Percentiles rank a stretch among this genome's conserved stretches.
These are phyloP conservation scores for Psilocybe cyanescens DNA, from an alignment of 768 basidiomycete species.

Conservation along the genomic window DNA sequence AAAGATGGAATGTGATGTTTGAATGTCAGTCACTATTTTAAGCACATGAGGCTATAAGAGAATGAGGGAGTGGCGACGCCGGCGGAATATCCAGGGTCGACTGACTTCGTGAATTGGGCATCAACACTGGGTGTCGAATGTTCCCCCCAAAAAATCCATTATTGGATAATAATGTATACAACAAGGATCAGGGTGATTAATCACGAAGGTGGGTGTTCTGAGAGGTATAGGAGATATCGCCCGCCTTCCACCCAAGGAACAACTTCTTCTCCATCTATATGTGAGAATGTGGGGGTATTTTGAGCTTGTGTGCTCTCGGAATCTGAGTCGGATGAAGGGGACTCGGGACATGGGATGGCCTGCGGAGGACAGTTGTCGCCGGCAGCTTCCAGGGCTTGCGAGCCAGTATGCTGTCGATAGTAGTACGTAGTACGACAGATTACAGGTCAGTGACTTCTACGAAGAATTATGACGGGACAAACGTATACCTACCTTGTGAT, in stretches of 20 bases:
- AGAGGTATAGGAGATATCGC: constrained; percentile 14
- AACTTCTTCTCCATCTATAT: constrained; percentile 7
- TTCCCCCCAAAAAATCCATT: too few species aligned
- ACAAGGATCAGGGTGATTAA: too few species aligned
- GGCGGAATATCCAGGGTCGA: too few species aligned
- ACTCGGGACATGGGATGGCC: constrained; percentile 12
- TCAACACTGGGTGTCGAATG: too few species aligned
- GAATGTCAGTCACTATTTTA: too few species aligned
- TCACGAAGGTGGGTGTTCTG: constrained; percentile 12
- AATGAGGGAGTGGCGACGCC: too few species aligned
- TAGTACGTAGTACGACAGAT: not conserved
- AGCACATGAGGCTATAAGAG: too few species aligned
- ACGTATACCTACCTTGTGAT: constrained; percentile 15
- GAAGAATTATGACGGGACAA: not conserved
- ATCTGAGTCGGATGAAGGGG: not conserved
- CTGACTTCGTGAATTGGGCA: too few species aligned
- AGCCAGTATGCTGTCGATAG: constrained; percentile 6
- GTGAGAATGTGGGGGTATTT: constrained; percentile 9
- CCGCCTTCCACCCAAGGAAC: constrained; percentile 17
- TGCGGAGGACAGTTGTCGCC: constrained; percentile 8
- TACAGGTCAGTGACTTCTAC: too few species aligned
- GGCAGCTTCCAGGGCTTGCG: not conserved
- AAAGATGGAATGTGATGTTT: too few species aligned
- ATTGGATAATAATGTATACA: too few species aligned
- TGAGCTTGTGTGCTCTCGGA: not conserved